phyloP scores from a whole-genome alignment of 805 yeast species.

The Yamadazyma tumulicola region DNA sequence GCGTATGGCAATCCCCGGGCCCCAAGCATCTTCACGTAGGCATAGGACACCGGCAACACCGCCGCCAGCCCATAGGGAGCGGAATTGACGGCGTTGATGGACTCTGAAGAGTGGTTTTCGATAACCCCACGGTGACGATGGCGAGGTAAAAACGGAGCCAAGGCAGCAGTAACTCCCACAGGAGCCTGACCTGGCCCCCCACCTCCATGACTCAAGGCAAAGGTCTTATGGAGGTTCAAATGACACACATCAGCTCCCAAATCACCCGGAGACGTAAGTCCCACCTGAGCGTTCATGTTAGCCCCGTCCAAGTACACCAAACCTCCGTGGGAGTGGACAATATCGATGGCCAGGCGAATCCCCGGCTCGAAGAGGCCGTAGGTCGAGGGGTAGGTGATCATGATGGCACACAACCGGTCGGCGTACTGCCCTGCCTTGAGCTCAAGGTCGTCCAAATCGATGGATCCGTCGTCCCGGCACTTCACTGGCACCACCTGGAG shows the following conservation, averaged over 20 bases:
- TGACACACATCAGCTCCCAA: slow-evolving; percentile 98
- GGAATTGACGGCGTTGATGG: slow-evolving; percentile 75
- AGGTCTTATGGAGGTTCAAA: slow-evolving; percentile 93
- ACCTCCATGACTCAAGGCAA: slow-evolving; percentile 98
- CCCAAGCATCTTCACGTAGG: slow-evolving; percentile 94
- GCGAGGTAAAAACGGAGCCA: slow-evolving; percentile 76
- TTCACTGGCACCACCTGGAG: slow-evolving; percentile 90
- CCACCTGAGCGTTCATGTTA: slow-evolving; percentile 98
- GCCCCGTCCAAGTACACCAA: slow-evolving; percentile 98
- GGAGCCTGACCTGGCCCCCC: slow-evolving; percentile 99
- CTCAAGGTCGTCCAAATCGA: slow-evolving; percentile 74
- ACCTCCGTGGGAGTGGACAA: slow-evolving; percentile 84
- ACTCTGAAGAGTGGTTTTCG: slow-evolving; percentile 50
- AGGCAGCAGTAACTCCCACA: slow-evolving; percentile 83
- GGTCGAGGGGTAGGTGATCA: slow-evolving; percentile 98
- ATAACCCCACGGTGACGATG: slow-evolving; percentile 64
- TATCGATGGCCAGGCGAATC: slow-evolving; percentile 77
- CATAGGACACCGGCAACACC: slow-evolving; percentile 88
- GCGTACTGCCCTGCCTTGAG: slow-evolving; percentile 68
- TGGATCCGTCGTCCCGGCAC: slow-evolving; percentile 80
- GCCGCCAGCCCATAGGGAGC: slow-evolving; percentile 97
- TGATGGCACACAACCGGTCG: slow-evolving; percentile 76
- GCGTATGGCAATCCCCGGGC: slow-evolving; percentile 77
- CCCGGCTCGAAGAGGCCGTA: slow-evolving; percentile 96
- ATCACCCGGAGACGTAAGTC: slow-evolving; percentile 95